Conservation (phyloP, 2,329 filamentous ascomycete genomes). For the Aspergillus tanneri region DNA sequence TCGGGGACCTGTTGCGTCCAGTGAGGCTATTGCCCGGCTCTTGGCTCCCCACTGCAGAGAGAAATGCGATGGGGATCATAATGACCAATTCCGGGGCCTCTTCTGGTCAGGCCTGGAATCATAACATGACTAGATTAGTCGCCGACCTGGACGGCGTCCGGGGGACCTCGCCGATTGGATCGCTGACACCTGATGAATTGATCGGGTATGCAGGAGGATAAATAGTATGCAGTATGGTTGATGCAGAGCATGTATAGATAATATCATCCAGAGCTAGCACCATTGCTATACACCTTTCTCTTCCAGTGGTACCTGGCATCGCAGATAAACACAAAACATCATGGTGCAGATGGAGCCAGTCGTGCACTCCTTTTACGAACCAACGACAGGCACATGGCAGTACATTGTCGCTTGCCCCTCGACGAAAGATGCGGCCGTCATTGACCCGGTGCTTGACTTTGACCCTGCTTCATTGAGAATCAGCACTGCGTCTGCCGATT, state of each 20-base stretch:
- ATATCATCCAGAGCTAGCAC: too few species aligned
- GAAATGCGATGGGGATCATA: too few species aligned
- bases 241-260: too few species aligned
- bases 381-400: constrained; percentile 56
- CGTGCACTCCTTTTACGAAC: constrained; percentile 44
- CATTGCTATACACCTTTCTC: too few species aligned
- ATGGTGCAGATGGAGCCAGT: constrained; percentile 31
- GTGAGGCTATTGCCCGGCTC: too few species aligned
- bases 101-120: too few species aligned
- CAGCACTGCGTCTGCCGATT: constrained; percentile 52
- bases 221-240: background rate
- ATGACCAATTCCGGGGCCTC: background rate
- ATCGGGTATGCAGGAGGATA: background rate
- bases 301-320: too few species aligned
- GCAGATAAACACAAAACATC: too few species aligned
- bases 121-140: background rate
- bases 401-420: constrained; percentile 57
- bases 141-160: constrained; percentile 2
- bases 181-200: background rate
- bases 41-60: background rate
- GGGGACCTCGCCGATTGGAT: constrained; percentile 1
- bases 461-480: constrained; percentile 44
- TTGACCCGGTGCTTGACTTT: constrained; percentile 61
- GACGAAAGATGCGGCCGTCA: constrained; percentile 52
- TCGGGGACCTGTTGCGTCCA: too few species aligned